Conservation (phyloP, 2,329 filamentous ascomycete genomes). For the Epichloe glyceriae region DNA sequence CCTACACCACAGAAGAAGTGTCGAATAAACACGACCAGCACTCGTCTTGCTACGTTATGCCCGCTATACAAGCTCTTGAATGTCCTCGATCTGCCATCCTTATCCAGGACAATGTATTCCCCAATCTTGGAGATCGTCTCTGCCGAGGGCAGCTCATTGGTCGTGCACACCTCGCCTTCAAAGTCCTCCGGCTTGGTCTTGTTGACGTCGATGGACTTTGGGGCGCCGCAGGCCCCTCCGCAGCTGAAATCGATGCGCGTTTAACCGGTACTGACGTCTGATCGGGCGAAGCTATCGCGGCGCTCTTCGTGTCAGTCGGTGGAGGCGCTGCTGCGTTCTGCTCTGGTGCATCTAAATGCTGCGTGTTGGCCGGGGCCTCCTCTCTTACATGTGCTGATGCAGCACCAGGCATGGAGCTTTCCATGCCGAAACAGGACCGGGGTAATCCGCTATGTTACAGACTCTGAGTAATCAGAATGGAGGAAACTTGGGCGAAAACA, state of each 20-base stretch:
- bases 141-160: slow-evolving; percentile 39
- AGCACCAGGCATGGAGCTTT: background rate
- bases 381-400: background rate
- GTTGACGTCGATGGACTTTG: slow-evolving; percentile 15
- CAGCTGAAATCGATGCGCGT: background rate
- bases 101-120: slow-evolving; percentile 46
- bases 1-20: slow-evolving; percentile 73
- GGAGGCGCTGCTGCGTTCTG: background rate
- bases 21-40: slow-evolving; percentile 61
- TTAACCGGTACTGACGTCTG: background rate
- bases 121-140: slow-evolving; percentile 38
- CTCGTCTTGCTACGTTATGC: slow-evolving; percentile 37
- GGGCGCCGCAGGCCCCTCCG: background rate
- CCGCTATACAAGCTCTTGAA: slow-evolving; percentile 53
- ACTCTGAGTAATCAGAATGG: no score
- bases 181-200: slow-evolving; percentile 36
- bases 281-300: background rate
- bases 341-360: background rate
- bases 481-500: no score
- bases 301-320: background rate
- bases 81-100: slow-evolving; percentile 41
- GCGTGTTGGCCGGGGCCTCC: background rate
- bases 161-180: slow-evolving; percentile 40
- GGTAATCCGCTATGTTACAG: no score
- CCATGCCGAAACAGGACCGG: background rate